A percentile compares a stretch with the other conserved stretches of the same genome.
Conservation (phyloP, 2,329 filamentous ascomycete species). For the Thermothelomyces thermophilus region DNA sequence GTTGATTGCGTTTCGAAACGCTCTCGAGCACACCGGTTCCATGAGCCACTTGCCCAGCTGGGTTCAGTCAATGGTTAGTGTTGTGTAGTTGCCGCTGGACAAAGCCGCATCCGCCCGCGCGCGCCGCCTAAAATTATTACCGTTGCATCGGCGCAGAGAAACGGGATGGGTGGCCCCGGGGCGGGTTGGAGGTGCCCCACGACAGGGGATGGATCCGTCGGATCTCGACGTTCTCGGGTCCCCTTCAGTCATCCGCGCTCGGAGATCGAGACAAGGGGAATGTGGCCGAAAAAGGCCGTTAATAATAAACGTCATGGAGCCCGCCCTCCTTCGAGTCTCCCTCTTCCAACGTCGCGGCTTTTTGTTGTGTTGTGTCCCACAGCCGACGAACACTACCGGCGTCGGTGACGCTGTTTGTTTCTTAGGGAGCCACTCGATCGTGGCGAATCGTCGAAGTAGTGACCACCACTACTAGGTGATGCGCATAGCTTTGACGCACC, state of each 20-base stretch:
- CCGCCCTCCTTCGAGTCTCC: neutral
- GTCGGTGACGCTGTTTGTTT: too few relatives aligned
- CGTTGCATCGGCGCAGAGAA: conserved; percentile 1
- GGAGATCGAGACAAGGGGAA: conserved; percentile 5
- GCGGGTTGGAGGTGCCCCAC: too few relatives aligned
- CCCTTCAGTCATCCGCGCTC: conserved; percentile 8
- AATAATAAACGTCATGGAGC: conserved; percentile 12
- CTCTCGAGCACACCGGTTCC: too few relatives aligned
- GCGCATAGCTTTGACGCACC: neutral
- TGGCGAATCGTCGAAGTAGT: too few relatives aligned
- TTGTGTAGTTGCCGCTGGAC: neutral
- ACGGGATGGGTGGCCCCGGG: neutral
- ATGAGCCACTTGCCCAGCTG: too few relatives aligned
- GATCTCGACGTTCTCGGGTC: too few relatives aligned
- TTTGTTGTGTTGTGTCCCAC: neutral
- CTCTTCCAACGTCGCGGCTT: too few relatives aligned
- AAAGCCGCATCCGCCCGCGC: neutral
- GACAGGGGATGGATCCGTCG: too few relatives aligned
- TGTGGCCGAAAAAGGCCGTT: neutral
- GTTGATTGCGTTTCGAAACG: too few relatives aligned
- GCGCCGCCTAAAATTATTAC: conserved; percentile 3
- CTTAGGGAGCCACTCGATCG: too few relatives aligned
- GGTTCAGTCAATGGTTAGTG: too few relatives aligned
- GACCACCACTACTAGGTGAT: neutral
- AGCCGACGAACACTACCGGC: neutral